Conservation (phyloP, 768 basidiomycete genomes). For the Chalciporus sphaerocephalus region DNA sequence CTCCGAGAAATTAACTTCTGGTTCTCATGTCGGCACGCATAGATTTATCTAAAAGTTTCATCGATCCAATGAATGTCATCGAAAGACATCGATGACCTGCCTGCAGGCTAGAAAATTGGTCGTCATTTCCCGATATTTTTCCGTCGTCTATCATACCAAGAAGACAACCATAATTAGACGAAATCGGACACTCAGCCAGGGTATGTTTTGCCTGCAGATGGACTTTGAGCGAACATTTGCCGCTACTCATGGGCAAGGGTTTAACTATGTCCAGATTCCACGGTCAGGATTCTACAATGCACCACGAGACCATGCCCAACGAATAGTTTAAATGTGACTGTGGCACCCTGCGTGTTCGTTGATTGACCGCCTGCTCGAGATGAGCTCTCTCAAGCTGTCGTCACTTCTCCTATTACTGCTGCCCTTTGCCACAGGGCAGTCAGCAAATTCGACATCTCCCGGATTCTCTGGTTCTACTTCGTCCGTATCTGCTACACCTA, state of each 20-base stretch:
- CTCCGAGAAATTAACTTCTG: background rate
- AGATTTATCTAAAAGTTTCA: background rate
- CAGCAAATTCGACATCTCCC: background rate
- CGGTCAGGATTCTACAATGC: background rate
- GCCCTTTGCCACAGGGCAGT: constrained; percentile 5
- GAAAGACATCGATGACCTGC: background rate
- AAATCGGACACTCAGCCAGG: background rate
- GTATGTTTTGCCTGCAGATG: no score
- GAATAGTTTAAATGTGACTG: background rate
- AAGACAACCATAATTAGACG: background rate
- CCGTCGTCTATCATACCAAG: background rate
- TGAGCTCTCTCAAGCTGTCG: background rate
- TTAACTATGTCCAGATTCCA: no score
- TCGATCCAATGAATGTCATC: background rate
- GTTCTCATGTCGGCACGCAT: background rate
- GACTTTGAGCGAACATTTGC: background rate
- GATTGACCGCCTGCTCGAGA: background rate
- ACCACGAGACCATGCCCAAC: background rate
- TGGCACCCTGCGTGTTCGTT: background rate
- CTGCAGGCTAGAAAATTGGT: background rate
- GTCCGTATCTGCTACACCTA: background rate
- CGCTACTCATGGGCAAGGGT: background rate
- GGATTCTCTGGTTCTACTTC: background rate
- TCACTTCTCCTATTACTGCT: background rate
- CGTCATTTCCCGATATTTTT: background rate